Conservation (phyloP, 2,329 filamentous ascomycete species). For the Cytospora leucostoma region DNA sequence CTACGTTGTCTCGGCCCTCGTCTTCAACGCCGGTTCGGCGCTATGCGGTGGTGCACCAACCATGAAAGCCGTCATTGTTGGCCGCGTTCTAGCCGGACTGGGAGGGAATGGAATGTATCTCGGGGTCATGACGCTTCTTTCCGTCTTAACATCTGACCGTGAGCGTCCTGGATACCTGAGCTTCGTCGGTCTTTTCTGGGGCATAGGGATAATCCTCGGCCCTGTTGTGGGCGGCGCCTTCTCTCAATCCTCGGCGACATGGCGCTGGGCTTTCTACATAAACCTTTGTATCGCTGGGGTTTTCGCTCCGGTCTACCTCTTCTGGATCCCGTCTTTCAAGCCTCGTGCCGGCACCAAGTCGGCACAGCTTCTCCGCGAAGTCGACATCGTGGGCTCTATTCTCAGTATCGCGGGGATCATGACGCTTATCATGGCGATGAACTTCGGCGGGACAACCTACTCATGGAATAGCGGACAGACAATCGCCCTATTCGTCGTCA, state of each 20-base stretch:
- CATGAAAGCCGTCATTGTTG: constrained; percentile 13
- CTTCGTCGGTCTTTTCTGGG: constrained; percentile 7
- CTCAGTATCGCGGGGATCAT: constrained; percentile 18
- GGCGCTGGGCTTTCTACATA: constrained; percentile 26
- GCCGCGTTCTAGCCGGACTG: constrained; percentile 1
- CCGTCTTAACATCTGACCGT: not conserved
- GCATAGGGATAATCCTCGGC: constrained; percentile 14
- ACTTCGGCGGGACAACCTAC: constrained; percentile 21
- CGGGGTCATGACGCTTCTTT: not conserved
- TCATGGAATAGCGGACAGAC: constrained; percentile 25
- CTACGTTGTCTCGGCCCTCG: not conserved
- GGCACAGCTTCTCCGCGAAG: constrained; percentile 8
- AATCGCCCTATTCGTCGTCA: constrained; percentile 28
- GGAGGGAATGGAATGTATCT: constrained; percentile 6
- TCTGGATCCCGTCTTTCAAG: not conserved
- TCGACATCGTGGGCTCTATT: constrained; percentile 19
- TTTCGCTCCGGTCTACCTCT: constrained; percentile 10
- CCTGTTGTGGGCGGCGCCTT: constrained; percentile 23
- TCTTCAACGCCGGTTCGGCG: not conserved
- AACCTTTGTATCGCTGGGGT: constrained; percentile 21
- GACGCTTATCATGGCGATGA: constrained; percentile 22
- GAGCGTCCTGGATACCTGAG: not conserved
- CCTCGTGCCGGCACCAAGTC: not conserved
- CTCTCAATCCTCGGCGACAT: constrained; percentile 4
- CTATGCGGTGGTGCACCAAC: constrained; percentile 4